Evolutionary conservation across 805 yeast genomes (phyloP), one percentile per base, ranked within the genome.

Genomic region (Phaffomyces thermotolerans): DNA sequence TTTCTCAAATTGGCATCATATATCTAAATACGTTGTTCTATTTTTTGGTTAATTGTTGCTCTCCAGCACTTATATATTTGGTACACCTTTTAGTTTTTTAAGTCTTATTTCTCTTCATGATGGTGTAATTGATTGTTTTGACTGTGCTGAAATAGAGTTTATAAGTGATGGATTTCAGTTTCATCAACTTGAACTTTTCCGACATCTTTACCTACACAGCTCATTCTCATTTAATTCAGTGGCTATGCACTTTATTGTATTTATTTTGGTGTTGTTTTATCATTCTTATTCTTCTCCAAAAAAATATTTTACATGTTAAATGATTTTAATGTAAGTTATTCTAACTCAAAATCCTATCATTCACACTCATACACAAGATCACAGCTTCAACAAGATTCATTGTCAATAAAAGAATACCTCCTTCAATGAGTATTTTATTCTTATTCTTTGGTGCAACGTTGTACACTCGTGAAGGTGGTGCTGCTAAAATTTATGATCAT

Each of bases 381-480:
- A 45, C 52, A 3, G 67, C 71, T 1, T 14, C 56, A 2, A 49
- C 58, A 17, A 54, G 73, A 49, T 54, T 40, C n/a, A 18, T 67
- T 6, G 47, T 60, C 0, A 67, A 68, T 37, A 60, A 63, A 43
- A 60, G 59, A 40, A 31, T 65, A 5, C 61, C 67, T 49, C 37
- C 63, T 45, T 56, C 76, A 40, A 42, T 66, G 52, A 67, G 67
- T 42, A 51, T 67, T 45, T 31, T 66, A 52, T 4, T 62, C 52
- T 27, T 64, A 42, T 37, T 77, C 43, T 45, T 40, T 3, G 52
- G 58, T 18, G 67, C 60, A 42, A 58, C 53, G 41, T 54, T 69
- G 32, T 72, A 69, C 49, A 38, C 59, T 12, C 44, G 39, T n/a
- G 82, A 77, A 56, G 82, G 81, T 39, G 81, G 81, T 1, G 13